Base-by-base conservation (phyloP, 2,329 filamentous ascomycete genomes). In the Epichloe typhina region DNA sequence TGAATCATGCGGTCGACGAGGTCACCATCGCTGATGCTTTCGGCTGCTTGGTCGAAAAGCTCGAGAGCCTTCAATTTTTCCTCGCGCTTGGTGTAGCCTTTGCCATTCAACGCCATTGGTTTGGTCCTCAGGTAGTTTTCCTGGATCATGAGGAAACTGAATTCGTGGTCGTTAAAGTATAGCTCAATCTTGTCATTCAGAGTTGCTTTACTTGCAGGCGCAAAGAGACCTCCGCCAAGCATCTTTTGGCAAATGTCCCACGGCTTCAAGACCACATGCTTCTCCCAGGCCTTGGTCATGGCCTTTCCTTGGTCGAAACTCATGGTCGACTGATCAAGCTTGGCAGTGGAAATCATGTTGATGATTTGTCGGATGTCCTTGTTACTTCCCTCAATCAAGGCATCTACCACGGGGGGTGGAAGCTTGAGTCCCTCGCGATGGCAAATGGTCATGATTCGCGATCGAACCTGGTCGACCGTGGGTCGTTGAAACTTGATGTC, bases 151-250 rank as follows among this genome's bases (percentile, higher is more conserved):
- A 98, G 74, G 62, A 84, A 93, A 61, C 89, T 96, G 69, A 97
- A 95, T 61, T 98, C 93, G 62, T 98, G 93, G 61, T 98, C 93
- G 66, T 98, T 97, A 74, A 98, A 98, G 67, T 98, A 98, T 1
- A 98, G 80, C 68, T 98, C 91, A 55, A 94, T 93, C 74, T 98
- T 98, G 66, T 98, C 91, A 64, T 97, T 97, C 37, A 98, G 72
- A 0, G 88, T 95, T 3, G 87, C 74, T 57, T 88, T 94, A 68
- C 88, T 94, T 47, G 83, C 81, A 4, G 83, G 77, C 23, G 86
- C 77, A 67, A 97, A 98, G 68, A 96, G 80, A 38, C 88, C 88
- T 4, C 88, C 84, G 26, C 80, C 88, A 5, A 98, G 79, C 64
- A 98, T 88, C 70, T 96, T 96, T 63, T 86, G 80, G 55, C 88